Base-by-base conservation (phyloP, 192 early-diverging fungal genomes). In the Mortierella alpina region DNA sequence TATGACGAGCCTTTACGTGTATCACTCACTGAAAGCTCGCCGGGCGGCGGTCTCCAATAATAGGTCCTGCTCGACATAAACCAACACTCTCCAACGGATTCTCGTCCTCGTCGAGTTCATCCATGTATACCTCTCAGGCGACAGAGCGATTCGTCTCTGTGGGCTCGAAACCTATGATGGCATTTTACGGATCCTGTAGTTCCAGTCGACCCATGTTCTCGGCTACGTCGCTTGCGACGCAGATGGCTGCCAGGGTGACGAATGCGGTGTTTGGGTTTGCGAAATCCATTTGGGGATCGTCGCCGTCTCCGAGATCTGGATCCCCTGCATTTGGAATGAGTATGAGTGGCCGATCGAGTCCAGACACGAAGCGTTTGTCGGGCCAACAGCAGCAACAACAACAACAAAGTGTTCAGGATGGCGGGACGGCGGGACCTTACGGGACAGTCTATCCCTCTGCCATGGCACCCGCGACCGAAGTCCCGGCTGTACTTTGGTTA, bases 191-290 rank as follows among this genome's bases (percentile, higher is more conserved):
- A 7, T 89, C 89, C 13, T 70, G 66, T 4, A 86, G 87, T 39
- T 70, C 85, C 2, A 85, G 76, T 41, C 84, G 85, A 2, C 86
- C 86, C 13, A 60, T 88, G 12, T 78, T 86, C 40, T 90, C 88
- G 4, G 82, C 88, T 3, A 82, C 84, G 0, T 85, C 88, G 1
- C 82, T 88, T 46, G 89, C 86, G 9, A 84, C 73, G 5, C 84
- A 84, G 22, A 76, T 88, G 50, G 89, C 86, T 1, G 85, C 83
- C 13, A 72, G 82, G 17, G 86, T 90, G 0, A 75, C 85, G 4
- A 87, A 68, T 50, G 89, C 92, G 0, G 90, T 93, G 0, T 89
- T 91, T 71, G 91, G 91, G 3, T 86, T 91, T 68, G 92, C 92
- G 15, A 91, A 91, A 56, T 89, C 92, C 53, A 87, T 88, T 72